Evolutionary conservation across 768 basidiomycete species (phyloP).

Genomic region (Auricularia auricula-judae): DNA sequence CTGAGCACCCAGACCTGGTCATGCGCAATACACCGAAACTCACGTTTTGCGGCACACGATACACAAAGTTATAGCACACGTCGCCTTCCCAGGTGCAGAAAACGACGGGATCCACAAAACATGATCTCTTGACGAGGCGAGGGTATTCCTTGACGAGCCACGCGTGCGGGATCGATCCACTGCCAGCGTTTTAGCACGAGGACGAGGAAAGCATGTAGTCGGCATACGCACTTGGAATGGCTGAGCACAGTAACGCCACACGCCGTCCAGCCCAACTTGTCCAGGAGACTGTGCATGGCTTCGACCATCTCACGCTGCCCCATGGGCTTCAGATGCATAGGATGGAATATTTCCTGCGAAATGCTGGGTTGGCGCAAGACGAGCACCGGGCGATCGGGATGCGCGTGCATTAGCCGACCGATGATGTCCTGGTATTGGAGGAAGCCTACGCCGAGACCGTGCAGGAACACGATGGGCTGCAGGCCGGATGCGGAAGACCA

Average conservation of each 20-base stretch:
- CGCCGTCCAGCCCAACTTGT: slow-evolving; percentile 47
- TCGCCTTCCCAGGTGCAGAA: slow-evolving; percentile 96
- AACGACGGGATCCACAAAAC: slow-evolving; percentile 71
- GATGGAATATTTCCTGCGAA: slow-evolving; percentile 76
- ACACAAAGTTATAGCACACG: slow-evolving; percentile 86
- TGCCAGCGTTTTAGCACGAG: slow-evolving; percentile 16
- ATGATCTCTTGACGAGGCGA: slow-evolving; percentile 57
- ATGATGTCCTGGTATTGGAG: slow-evolving; percentile 59
- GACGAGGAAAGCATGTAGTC: background rate
- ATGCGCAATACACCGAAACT: slow-evolving; percentile 12
- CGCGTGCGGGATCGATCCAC: slow-evolving; percentile 74
- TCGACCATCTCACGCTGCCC: slow-evolving; percentile 47
- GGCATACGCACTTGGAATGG: slow-evolving; percentile 62
- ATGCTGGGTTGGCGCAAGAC: slow-evolving; percentile 77
- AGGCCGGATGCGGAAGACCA: slow-evolving; percentile 51
- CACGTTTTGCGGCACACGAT: slow-evolving; percentile 55
- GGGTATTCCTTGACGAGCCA: slow-evolving; percentile 82
- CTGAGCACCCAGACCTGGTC: too few species aligned
- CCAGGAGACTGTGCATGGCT: slow-evolving; percentile 45
- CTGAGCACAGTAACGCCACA: slow-evolving; percentile 68
- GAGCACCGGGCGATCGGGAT: slow-evolving; percentile 62
- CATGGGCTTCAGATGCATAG: slow-evolving; percentile 59
- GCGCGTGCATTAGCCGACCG: slow-evolving; percentile 39
- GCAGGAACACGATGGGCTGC: slow-evolving; percentile 72
- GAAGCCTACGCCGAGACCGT: slow-evolving; percentile 81